phyloP scores from a whole-genome alignment of 441 rosid species.

The Brassica balearica region DNA sequence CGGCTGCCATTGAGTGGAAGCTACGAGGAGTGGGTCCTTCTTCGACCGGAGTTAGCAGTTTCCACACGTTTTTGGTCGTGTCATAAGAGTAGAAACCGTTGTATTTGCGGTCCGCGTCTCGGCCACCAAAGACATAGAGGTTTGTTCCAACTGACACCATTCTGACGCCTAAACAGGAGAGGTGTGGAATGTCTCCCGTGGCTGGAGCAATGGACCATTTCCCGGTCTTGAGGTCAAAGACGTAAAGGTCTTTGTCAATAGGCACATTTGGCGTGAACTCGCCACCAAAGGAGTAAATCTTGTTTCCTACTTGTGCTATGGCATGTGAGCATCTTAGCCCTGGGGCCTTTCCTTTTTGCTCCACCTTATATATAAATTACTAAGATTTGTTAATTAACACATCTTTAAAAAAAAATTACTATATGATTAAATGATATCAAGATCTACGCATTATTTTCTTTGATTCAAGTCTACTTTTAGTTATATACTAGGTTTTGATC shows the following conservation, averaged over 20 bases:
- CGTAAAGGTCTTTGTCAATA: neutral
- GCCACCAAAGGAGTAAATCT: neutral
- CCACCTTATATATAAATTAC: neutral
- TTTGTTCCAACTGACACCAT: neutral
- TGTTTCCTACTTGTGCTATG: neutral
- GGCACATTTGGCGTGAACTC: neutral
- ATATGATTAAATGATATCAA: too few relatives aligned
- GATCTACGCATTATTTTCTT: too few relatives aligned
- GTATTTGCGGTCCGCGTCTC: neutral
- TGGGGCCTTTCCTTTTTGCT: neutral
- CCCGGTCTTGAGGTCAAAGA: neutral
- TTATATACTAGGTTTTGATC: too few relatives aligned
- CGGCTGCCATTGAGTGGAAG: neutral
- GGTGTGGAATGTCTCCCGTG: neutral
- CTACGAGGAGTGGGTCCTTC: neutral
- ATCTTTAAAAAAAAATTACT: too few relatives aligned
- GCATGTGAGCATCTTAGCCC: neutral
- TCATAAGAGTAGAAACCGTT: neutral
- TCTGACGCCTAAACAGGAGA: neutral
- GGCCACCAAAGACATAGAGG: neutral
- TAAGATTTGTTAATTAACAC: neutral
- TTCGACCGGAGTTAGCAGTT: neutral
- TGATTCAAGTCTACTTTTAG: too few relatives aligned
- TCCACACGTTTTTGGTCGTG: neutral
- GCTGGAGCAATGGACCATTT: neutral